Conservation (phyloP, 176 grass and related monocot species). For the Coix lacrymajobi region DNA sequence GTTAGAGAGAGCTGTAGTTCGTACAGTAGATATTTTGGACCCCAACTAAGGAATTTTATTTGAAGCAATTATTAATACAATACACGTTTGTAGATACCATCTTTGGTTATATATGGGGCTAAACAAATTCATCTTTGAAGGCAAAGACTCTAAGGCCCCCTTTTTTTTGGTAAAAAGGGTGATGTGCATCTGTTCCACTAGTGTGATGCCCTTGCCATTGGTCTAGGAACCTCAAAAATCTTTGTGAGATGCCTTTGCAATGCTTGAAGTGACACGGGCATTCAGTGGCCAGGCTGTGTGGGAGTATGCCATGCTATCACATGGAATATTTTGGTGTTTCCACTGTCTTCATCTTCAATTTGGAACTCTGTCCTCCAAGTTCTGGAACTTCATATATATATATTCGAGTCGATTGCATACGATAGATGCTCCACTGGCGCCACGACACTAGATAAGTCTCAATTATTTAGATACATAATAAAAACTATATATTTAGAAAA, state of each 20-base stretch:
- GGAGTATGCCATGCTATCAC: background rate
- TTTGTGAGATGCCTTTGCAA: background rate
- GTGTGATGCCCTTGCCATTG: slow-evolving; percentile 26
- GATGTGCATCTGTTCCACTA: background rate
- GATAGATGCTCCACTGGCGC: background rate
- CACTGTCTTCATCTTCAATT: background rate
- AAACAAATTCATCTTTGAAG: background rate
- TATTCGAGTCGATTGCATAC: background rate
- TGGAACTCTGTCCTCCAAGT: background rate
- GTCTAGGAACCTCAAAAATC: slow-evolving; percentile 24
- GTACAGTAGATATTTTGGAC: slow-evolving; percentile 15
- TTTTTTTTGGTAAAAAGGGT: slow-evolving; percentile 25
- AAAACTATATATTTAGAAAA: too few relatives aligned
- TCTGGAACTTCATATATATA: background rate
- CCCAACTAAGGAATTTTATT: background rate
- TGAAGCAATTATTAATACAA: background rate
- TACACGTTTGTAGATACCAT: background rate
- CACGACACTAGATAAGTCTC: background rate
- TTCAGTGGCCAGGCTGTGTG: slow-evolving; percentile 13
- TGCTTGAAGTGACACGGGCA: background rate
- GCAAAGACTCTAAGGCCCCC: background rate
- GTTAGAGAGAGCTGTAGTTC: background rate
- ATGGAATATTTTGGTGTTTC: slow-evolving; percentile 21
- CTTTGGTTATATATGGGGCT: background rate
- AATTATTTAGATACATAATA: background rate